These are phyloP conservation scores for Arctium minus DNA, from an alignment of 129 eudicot genomes.

Conservation along the genomic window DNA sequence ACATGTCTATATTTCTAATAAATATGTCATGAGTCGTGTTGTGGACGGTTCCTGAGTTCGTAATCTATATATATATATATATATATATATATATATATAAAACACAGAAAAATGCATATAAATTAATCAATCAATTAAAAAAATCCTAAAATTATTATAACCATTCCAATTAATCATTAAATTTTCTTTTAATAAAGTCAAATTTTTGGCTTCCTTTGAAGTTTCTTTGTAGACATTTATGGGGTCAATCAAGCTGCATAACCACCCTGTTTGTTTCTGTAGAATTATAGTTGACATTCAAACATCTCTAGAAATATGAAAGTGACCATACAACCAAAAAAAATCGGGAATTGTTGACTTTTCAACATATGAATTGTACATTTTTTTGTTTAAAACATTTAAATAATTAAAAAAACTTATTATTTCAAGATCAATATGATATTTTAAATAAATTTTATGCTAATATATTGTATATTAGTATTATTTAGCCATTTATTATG, in stretches of 20 bases:
- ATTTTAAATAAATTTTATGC: too few species aligned
- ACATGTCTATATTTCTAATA: too few species aligned
- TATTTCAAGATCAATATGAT: too few species aligned
- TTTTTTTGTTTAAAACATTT: background rate
- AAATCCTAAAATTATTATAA: background rate
- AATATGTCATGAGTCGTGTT: too few species aligned
- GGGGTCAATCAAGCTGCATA: conserved; percentile 2
- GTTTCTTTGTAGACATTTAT: background rate
- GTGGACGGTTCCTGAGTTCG: too few species aligned
- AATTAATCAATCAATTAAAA: background rate
- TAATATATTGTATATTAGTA: too few species aligned
- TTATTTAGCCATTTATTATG: too few species aligned
- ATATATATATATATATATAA: too few species aligned
- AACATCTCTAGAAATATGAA: background rate
- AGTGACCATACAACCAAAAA: conserved; percentile 2
- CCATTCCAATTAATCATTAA: background rate
- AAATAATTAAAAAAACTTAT: too few species aligned
- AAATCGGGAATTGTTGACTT: background rate
- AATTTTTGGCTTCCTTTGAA: background rate
- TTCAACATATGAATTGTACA: background rate
- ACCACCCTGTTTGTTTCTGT: background rate
- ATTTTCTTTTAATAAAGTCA: too few species aligned
- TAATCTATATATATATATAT: too few species aligned
- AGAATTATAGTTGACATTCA: conserved; percentile 6
- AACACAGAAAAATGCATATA: too few species aligned